Percentiles rank a stretch among this genome's conserved stretches.
Conservation (phyloP, 1,139 yeast genomes). For the Scheffersomyces quercinus region DNA sequence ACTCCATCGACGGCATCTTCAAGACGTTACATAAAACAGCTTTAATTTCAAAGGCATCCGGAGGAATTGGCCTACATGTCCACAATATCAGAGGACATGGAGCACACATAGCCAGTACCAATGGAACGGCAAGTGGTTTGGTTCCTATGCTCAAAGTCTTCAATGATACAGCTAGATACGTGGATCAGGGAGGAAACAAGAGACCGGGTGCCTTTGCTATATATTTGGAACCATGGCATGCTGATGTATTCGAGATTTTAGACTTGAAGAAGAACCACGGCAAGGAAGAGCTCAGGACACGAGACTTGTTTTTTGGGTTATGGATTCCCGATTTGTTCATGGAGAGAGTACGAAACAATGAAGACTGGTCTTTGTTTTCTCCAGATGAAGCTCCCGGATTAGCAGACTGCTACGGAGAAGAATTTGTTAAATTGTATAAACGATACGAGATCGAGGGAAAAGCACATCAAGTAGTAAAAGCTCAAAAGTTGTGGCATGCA, state of each 20-base stretch:
- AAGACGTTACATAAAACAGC: constrained; percentile 57
- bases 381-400: constrained; percentile 55
- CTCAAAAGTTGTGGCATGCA: constrained; percentile 56
- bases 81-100: constrained; percentile 55
- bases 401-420: constrained; percentile 50
- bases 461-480: constrained; percentile 40
- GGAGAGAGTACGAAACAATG: constrained; percentile 50
- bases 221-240: constrained; percentile 64
- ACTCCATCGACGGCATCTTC: constrained; percentile 60
- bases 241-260: constrained; percentile 53
- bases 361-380: constrained; percentile 57
- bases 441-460: constrained; percentile 47
- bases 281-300: constrained; percentile 55
- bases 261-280: constrained; percentile 58
- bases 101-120: constrained; percentile 51
- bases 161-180: constrained; percentile 60
- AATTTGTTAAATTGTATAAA: constrained; percentile 45
- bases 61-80: constrained; percentile 60
- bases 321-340: constrained; percentile 65
- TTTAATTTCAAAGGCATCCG: constrained; percentile 57
- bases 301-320: constrained; percentile 58
- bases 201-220: constrained; percentile 66
- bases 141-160: constrained; percentile 62
- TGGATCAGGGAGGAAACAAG: constrained; percentile 64
- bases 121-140: constrained; percentile 57